These are phyloP conservation scores for Sporothrix phasma DNA, from an alignment of 2,329 filamentous ascomycete species.

Conservation along the genomic window DNA sequence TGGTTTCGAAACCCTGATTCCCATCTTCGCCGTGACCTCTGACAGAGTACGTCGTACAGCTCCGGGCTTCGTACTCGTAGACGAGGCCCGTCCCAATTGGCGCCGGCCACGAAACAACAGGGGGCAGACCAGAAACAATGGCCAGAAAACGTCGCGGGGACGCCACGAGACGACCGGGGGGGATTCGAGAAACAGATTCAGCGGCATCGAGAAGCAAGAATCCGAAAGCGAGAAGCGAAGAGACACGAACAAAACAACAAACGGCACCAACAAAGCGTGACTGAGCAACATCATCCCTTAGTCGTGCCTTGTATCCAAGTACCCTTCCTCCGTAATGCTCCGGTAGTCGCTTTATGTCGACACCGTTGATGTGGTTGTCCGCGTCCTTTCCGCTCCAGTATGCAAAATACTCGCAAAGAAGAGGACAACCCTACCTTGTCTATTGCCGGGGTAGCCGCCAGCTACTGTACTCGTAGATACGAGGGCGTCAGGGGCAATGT, in stretches of 20 bases:
- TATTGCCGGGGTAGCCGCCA: not conserved
- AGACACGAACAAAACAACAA: not conserved
- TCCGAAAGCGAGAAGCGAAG: too few species aligned
- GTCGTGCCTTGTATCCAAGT: not conserved
- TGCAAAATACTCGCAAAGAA: slow-evolving; percentile 5
- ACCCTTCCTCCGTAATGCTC: not conserved
- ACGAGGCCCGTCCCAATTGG: not conserved
- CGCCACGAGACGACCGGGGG: not conserved
- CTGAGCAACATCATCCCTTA: not conserved
- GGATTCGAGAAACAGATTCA: not conserved
- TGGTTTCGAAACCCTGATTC: not conserved
- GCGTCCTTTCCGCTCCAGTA: not conserved
- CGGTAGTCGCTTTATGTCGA: too few species aligned
- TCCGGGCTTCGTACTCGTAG: too few species aligned
- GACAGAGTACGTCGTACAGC: too few species aligned
- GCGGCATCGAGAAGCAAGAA: not conserved
- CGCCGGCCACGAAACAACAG: slow-evolving; percentile 6
- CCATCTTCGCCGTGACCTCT: not conserved
- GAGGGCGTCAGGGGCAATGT: slow-evolving; percentile 4
- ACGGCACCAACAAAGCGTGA: not conserved
- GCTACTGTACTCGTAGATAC: not conserved
- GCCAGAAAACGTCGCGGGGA: not conserved
- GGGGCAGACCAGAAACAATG: not conserved
- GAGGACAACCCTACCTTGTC: not conserved
- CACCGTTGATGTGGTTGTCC: not conserved